Base-by-base conservation (phyloP, 768 basidiomycete genomes). In the Rhodosporidiobolus odoratus region DNA sequence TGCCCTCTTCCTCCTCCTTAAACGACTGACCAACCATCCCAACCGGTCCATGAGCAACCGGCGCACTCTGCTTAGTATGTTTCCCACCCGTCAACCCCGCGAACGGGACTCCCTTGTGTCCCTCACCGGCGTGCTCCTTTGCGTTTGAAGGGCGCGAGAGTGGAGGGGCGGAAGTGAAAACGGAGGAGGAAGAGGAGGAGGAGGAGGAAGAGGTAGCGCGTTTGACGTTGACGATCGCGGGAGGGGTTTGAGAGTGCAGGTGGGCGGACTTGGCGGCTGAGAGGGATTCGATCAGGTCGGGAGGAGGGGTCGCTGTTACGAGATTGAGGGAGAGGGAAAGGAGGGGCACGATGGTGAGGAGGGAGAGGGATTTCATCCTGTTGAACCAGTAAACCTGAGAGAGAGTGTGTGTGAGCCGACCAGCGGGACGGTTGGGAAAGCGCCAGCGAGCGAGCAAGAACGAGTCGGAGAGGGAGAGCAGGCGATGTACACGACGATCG, bases 211-310 rank as follows among this genome's bases (percentile, higher is more conserved):
- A 5, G 41, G 58, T 38, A 10, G 58, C 41, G 41, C 40, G 41
- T 25, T 47, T 41, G 58, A 43, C 15, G 41, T 59, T 15, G 32
- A 32, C 53, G 53, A 19, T 32, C 8, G 16, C 4, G 34, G 27
- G 2, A 34, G 54, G 35, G 15, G 54, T 3, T 4, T 10, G 40
- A 34, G 58, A 13, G 48, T 50, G 48, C 21, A n/a, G 48, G 15
- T n/a, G 4, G 38, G 58, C 41, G 41, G 25, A 13, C 23, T 40
- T 48, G 3, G 60, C 67, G 15, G 59, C 38, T 21, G 59, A 45
- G 54, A 62, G 27, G 8, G 67, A 54, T 19, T 62, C 67, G 54
- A 68, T 58, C 12, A 62, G 5, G 61, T 62, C 67, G 54, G 67
- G 67, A 2, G 66, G 66, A 25, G 66, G 66, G 13, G 59, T 67